phyloP scores from a whole-genome alignment of 202 grass and related monocot genomes.

The Schoenoplectus triqueter region DNA sequence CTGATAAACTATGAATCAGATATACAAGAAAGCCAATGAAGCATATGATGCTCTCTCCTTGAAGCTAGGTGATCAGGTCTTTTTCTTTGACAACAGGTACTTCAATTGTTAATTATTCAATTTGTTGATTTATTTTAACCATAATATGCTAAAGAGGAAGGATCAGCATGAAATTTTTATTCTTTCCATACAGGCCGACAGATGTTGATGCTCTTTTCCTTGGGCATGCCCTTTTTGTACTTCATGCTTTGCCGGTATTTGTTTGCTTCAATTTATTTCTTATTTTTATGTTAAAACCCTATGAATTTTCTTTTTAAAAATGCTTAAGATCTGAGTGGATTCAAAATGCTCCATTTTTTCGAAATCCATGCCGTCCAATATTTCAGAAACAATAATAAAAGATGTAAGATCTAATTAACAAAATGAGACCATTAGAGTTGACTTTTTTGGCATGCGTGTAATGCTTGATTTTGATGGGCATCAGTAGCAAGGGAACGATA shows the following conservation, averaged over 20 bases:
- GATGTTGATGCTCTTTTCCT: conserved; percentile 98
- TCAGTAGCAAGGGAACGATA: background rate
- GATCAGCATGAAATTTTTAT: conserved; percentile 7
- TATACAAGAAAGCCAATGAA: conserved; percentile 76
- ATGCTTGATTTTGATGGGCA: background rate
- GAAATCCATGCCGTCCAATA: background rate
- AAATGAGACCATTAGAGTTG: background rate
- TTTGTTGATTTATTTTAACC: background rate
- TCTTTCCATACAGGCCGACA: conserved; percentile 60
- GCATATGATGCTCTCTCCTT: conserved; percentile 80
- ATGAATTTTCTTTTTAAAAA: conserved; percentile 29
- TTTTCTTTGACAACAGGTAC: conserved; percentile 87
- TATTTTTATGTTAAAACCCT: background rate
- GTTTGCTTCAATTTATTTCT: conserved; percentile 13
- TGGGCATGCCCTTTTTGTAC: conserved; percentile 89
- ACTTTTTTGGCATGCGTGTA: background rate
- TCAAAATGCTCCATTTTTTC: background rate
- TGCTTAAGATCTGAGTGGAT: conserved; percentile 14
- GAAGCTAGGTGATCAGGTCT: conserved; percentile 66
- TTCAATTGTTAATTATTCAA: conserved; percentile 23
- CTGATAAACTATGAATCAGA: conserved; percentile 53
- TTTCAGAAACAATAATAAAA: background rate
- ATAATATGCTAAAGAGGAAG: conserved; percentile 11
- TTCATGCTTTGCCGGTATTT: conserved; percentile 77
- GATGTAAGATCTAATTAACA: background rate